Percentiles rank a stretch among this genome's conserved stretches.
Conservation (phyloP, 148 eudicot species). For the Diospyros lotus region DNA sequence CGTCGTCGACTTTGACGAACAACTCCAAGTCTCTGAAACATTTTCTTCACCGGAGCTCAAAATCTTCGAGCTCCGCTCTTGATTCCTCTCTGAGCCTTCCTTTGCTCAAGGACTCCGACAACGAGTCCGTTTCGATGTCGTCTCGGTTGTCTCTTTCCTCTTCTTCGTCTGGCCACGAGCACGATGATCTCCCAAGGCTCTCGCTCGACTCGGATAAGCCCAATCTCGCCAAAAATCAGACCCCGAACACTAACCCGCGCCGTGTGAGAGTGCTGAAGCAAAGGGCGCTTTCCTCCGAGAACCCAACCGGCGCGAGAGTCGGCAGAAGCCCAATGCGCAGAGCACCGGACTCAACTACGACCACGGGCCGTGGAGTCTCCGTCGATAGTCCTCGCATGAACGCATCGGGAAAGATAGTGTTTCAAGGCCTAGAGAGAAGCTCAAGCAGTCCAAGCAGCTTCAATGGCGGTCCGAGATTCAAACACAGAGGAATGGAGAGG, state of each 20-base stretch:
- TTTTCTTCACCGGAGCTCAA: conserved; percentile 50
- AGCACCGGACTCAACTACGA: conserved; percentile 24
- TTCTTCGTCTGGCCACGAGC: conserved; percentile 59
- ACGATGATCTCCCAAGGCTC: conserved; percentile 63
- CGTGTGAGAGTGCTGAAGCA: conserved; percentile 33
- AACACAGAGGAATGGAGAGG: conserved; percentile 63
- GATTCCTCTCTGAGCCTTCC: conserved; percentile 46
- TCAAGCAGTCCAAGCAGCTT: conserved; percentile 86
- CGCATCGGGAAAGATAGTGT: conserved; percentile 75
- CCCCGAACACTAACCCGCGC: conserved; percentile 22
- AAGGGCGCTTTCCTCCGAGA: conserved; percentile 23
- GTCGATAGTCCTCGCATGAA: conserved; percentile 89
- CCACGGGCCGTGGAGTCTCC: conserved; percentile 33
- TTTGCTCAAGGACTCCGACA: conserved; percentile 45
- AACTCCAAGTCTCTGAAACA: conserved; percentile 35
- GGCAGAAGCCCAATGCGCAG: conserved; percentile 33
- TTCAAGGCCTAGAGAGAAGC: conserved; percentile 66
- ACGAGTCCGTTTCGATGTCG: conserved; percentile 34
- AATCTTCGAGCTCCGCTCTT: conserved; percentile 31
- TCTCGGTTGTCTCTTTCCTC: conserved; percentile 56
- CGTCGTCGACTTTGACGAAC: conserved; percentile 13
- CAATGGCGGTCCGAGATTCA: conserved; percentile 64
- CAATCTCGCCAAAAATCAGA: background rate
- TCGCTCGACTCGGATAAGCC: conserved; percentile 58
- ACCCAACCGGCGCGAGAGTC: conserved; percentile 18